Evolutionary conservation across 371 early-diverging fungal genomes (phyloP), one percentile per base, ranked within the genome.

Genomic region (Mucor racemosus): DNA sequence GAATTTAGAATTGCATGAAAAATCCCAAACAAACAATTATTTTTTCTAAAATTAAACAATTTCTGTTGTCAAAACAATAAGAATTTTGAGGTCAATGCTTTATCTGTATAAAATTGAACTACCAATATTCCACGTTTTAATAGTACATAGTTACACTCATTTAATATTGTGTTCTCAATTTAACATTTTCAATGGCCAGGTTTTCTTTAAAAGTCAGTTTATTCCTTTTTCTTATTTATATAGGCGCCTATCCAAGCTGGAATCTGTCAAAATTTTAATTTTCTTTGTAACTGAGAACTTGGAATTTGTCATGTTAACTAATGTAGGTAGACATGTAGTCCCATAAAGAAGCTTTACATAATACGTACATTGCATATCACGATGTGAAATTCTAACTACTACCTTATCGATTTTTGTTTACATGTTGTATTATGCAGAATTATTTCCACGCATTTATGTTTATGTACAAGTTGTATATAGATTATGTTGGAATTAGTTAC

Each of bases 21-120:
- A 31, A 11, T 4, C 4, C 31, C 54, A 54, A 34, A 54, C 48
- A 48, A 48, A 48, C 48, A 21, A 42, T 15, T 42, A 15, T 7
- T n/a, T 15, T 5, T 42, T 42, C 42, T 42, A 42, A 15, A 48
- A 48, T 19, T 48, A 48, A 19, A 19, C 48, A 33, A 26, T 10
- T 54, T 34, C 26, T 34, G 34, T 34, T 54, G 54, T 54, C 54
- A 14, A 34, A 54, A 53, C 54, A 34, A 26, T 15, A 33, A 54
- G 54, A n/a, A 17, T 48, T 48, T 21, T 19, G 48, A 48, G 54
- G 54, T 54, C 54, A 54, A 54, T 54, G 54, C 54, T 54, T 54
- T 34, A 8, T 54, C 13, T 54, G 14, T 1, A 31, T 11, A 44
- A 44, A 15, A 54, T 21, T 19, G n/a, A 38, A 4, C 19, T 17